Evolutionary conservation across 352 stramenopile species (phyloP), one percentile per base, ranked within the genome.

Genomic region (Phytophthora rubi): DNA sequence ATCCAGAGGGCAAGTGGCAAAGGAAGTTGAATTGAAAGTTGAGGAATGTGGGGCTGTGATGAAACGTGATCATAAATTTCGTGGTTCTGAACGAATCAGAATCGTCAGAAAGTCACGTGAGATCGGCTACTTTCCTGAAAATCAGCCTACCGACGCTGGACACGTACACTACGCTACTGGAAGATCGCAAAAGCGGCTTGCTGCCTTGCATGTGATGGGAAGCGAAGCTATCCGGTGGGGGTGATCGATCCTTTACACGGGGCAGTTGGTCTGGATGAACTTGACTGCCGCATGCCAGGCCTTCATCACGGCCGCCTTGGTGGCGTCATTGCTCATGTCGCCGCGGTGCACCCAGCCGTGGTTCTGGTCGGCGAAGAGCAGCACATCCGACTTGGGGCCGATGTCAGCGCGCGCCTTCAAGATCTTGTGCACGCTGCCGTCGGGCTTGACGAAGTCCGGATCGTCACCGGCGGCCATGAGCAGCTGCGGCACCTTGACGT

Each of bases 291-390:
- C 65, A 62, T 89, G 81, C 76, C 84, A 90, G 10, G 81, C 82
- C 66, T 87, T 85, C 72, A 88, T 88, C 15, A 92, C 81, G 12
- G 71, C 77, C 42, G 73, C 61, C 71, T 92, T 91, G 26, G 80
- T 91, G 18, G 79, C 81, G 5, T 79, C 69, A 70, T 95, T 81
- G 61, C 78, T 56, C 53, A 93, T 77, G 79, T 96, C 89, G 57
- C 87, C 86, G 63, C 89, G 89, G 73, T 94, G 82, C 62, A 95
- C 86, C 87, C 87, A 96, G 42, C 89, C 89, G 74, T 96, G 89
- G 18, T 88, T 83, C 79, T 89, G 70, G 61, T 88, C 73, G 10
- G 83, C 70, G 61, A 93, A 96, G 30, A 91, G 73, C 57, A 89
- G 60, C 63, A 89, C 84, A 26, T 89, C 77, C 44, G 83, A 90